These are phyloP conservation scores for Amanita molliuscula DNA, from an alignment of 768 basidiomycete genomes.

Conservation along the genomic window DNA sequence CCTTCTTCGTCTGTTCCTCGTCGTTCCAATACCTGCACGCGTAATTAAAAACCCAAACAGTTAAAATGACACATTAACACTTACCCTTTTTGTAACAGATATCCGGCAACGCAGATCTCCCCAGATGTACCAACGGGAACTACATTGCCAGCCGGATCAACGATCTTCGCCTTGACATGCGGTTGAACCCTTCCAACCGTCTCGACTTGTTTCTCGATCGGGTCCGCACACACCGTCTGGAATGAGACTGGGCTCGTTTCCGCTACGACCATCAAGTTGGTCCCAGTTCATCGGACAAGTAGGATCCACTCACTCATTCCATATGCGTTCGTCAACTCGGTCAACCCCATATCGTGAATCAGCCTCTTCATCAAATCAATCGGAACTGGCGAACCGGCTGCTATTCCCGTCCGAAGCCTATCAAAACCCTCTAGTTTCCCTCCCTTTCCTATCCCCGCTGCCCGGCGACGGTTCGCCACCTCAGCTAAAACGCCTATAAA, in stretches of 20 bases:
- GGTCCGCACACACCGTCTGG: conserved; percentile 63
- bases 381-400: conserved; percentile 70
- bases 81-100: conserved; percentile 73
- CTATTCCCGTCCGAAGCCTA: conserved; percentile 61
- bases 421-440: conserved; percentile 14
- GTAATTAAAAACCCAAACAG: conserved; percentile 1
- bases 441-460: conserved; percentile 18
- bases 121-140: conserved; percentile 70
- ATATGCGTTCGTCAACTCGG: conserved; percentile 67
- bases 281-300: background rate
- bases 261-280: background rate
- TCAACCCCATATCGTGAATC: conserved; percentile 55
- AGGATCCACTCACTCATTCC: conserved; percentile 70
- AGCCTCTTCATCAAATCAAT: conserved; percentile 72
- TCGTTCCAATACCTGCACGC: conserved; percentile 64
- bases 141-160: conserved; percentile 45
- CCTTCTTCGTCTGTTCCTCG: conserved; percentile 50
- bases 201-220: conserved; percentile 66
- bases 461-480: conserved; percentile 41
- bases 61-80: conserved; percentile 7
- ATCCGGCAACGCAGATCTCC: conserved; percentile 66
- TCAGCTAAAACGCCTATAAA: conserved; percentile 68
- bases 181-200: conserved; percentile 73
- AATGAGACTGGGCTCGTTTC: conserved; percentile 65
- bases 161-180: conserved; percentile 67